These are phyloP conservation scores for Ambrosiella xylebori DNA, from an alignment of 2,329 filamentous ascomycete genomes.

Conservation along the genomic window DNA sequence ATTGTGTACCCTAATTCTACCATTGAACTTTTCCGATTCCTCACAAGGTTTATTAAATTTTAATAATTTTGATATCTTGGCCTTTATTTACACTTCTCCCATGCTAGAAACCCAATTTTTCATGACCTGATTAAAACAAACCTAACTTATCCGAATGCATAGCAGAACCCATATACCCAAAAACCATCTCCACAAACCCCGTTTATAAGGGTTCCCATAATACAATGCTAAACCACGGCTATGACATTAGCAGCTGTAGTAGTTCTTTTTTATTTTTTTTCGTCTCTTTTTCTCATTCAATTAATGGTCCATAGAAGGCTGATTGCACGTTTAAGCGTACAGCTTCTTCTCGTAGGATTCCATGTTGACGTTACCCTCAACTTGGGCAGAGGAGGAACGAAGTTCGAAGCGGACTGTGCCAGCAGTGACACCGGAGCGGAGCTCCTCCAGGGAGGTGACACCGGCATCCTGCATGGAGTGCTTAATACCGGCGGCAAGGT, in stretches of 20 bases:
- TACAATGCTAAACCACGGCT: background rate
- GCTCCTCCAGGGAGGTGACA: slow-evolving; percentile 56
- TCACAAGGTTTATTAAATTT: no score
- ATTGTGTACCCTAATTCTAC: no score
- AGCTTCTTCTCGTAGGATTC: slow-evolving; percentile 99
- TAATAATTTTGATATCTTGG: no score
- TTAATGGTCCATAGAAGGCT: background rate
- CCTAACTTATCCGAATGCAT: background rate
- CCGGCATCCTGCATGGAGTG: slow-evolving; percentile 96
- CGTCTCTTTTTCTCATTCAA: slow-evolving; percentile 2
- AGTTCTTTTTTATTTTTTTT: background rate
- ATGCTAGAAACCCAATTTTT: slow-evolving; percentile 1
- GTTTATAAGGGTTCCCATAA: background rate
- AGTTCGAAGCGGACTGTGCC: slow-evolving; percentile 83
- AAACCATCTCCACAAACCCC: background rate
- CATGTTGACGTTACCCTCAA: slow-evolving; percentile 95
- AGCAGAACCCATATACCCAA: background rate
- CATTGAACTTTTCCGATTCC: no score
- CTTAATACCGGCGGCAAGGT: slow-evolving; percentile 87
- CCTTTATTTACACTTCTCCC: background rate
- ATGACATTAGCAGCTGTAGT: background rate
- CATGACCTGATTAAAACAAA: background rate
- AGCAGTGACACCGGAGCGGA: slow-evolving; percentile 57
- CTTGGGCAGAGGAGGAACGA: slow-evolving; percentile 80
- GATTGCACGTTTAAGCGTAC: slow-evolving; percentile 48